phyloP scores from a whole-genome alignment of 2,329 filamentous ascomycete genomes.

The Blastomyces emzantsi region DNA sequence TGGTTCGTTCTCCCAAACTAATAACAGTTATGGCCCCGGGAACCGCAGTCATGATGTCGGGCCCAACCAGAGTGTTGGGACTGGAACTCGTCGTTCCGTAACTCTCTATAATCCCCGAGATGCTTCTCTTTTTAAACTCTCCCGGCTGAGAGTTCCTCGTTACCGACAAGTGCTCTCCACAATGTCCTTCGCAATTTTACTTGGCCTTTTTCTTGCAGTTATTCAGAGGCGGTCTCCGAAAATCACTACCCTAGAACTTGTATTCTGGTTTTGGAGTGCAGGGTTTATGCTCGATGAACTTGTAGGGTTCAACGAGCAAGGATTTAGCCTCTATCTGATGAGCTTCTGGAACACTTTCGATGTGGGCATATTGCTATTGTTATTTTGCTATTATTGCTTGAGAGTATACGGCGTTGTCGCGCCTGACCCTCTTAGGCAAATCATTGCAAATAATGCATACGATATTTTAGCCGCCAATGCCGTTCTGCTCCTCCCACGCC shows the following conservation, averaged over 20 bases:
- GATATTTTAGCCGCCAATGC: slow-evolving; percentile 90
- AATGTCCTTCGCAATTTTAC: slow-evolving; percentile 72
- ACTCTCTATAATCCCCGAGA: slow-evolving; percentile 84
- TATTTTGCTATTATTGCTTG: slow-evolving; percentile 84
- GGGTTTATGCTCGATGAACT: slow-evolving; percentile 96
- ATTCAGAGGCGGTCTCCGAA: slow-evolving; percentile 63
- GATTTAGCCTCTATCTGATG: slow-evolving; percentile 93
- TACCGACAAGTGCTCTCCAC: slow-evolving; percentile 90
- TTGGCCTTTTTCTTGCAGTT: slow-evolving; percentile 77
- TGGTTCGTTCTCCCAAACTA: slow-evolving; percentile 17
- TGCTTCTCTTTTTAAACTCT: slow-evolving; percentile 85
- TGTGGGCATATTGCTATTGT: slow-evolving; percentile 73
- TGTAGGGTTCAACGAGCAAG: slow-evolving; percentile 92
- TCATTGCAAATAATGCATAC: slow-evolving; percentile 76
- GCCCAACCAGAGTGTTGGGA: slow-evolving; percentile 16
- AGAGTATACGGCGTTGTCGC: slow-evolving; percentile 80
- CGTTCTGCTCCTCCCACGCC: slow-evolving; percentile 76
- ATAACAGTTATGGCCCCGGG: background rate
- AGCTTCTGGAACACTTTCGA: slow-evolving; percentile 98
- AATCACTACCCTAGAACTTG: slow-evolving; percentile 74
- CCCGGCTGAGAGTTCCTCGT: slow-evolving; percentile 77
- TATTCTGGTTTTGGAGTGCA: slow-evolving; percentile 98
- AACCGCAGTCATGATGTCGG: background rate
- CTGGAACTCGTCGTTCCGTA: slow-evolving; percentile 55
- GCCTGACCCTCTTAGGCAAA: slow-evolving; percentile 57